Evolutionary conservation across 192 early-diverging fungal genomes (phyloP), one percentile per base, ranked within the genome.

Genomic region (Mycoemilia scoparia): DNA sequence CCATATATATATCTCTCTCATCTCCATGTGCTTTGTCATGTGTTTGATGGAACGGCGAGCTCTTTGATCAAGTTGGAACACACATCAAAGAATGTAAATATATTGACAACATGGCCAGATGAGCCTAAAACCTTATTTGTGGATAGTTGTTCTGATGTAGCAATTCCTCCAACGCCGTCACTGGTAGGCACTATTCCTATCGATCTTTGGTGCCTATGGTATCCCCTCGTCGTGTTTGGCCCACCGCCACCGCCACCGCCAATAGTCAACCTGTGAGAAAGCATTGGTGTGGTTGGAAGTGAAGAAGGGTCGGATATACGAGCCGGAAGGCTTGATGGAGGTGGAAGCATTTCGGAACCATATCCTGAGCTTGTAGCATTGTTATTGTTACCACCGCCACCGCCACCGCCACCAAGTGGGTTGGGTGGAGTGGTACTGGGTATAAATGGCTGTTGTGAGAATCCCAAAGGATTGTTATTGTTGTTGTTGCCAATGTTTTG

Each of bases 21-120:
- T n/a, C n/a, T n/a, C n/a, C n/a, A n/a, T n/a, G n/a, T n/a, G n/a
- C n/a, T n/a, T n/a, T n/a, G n/a, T n/a, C n/a, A n/a, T n/a, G n/a
- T n/a, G n/a, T n/a, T n/a, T n/a, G 57, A 54, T 11, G 71, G 73
- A 12, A 84, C 82, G 3, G 90, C 90, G 39, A 98, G 70, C 57
- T 96, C 89, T 1, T 85, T 90, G 42, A 98, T 96, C 25, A 98
- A 60, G 51, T 69, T 72, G 34, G 78, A 77, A 51, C 93, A 98
- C 1, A 91, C 84, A 39, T 98, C 85, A 50, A 96, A 87, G 54
- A 98, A 98, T 8, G 83, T 84, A 49, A 90, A 89, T 9, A 75
- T 67, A 7, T 63, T 63, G 32, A 63, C 46, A 43, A 74, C 42
- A 30, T 69, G 39, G 58, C 66, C 48, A 65, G 54, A 49, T 28